Conservation (phyloP, 2,329 filamentous ascomycete species). For the Dryadomyces quercus-mongolicae region DNA sequence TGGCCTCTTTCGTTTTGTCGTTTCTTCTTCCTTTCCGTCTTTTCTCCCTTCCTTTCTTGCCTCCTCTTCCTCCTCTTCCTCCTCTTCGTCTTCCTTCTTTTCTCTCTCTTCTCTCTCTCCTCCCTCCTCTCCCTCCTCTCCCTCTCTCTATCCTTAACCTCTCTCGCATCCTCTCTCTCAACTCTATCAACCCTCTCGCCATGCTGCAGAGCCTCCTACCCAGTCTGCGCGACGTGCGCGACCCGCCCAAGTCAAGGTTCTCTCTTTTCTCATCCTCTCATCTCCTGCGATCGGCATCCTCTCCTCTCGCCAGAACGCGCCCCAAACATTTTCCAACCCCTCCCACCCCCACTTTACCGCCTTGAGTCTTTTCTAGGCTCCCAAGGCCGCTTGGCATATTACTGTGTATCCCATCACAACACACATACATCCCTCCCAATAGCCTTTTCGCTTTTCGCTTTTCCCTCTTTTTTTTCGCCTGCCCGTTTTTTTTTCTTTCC, state of each 20-base stretch:
- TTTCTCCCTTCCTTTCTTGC: not conserved
- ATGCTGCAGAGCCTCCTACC: slow-evolving; percentile 17
- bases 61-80: not conserved
- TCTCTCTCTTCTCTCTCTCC: not conserved
- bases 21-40: not conserved
- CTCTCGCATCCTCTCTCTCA: not conserved
- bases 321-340: too few species aligned
- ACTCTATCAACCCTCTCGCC: not conserved
- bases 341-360: too few species aligned
- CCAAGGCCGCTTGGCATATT: not conserved
- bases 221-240: slow-evolving; percentile 16
- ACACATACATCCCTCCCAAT: too few species aligned
- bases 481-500: not conserved
- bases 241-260: slow-evolving; percentile 18
- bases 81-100: too few species aligned
- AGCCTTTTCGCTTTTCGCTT: not conserved
- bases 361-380: too few species aligned
- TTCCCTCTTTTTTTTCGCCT: not conserved
- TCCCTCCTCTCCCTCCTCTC: not conserved
- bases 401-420: not conserved
- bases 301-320: too few species aligned
- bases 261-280: not conserved
- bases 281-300: too few species aligned
- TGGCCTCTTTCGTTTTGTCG: not conserved
- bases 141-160: not conserved